phyloP scores from a whole-genome alignment of 371 early-diverging fungal species.

The Rhizomucor pusillus region DNA sequence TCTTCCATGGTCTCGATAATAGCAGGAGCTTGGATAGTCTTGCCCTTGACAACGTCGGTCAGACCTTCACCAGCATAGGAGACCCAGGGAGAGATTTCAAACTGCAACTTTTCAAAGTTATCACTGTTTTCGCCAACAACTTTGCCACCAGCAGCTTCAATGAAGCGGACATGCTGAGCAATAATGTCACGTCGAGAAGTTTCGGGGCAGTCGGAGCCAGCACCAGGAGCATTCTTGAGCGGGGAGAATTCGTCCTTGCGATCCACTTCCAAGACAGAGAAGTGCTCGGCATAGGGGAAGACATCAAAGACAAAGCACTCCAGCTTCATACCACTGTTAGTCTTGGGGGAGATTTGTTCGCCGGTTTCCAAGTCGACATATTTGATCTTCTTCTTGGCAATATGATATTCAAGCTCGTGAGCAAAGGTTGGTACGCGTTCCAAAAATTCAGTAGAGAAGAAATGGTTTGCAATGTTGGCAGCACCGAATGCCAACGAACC shows the following conservation, averaged over 20 bases:
- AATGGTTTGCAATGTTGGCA: conserved; percentile 98
- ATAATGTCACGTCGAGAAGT: conserved; percentile 88
- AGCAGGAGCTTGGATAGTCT: conserved; percentile 46
- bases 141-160: conserved; percentile 83
- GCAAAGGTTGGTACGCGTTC: conserved; percentile 81
- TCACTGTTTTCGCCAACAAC: conserved; percentile 53
- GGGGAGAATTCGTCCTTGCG: conserved; percentile 96
- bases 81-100: conserved; percentile 91
- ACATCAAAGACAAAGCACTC: conserved; percentile 98
- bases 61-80: conserved; percentile 94
- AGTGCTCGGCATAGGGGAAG: conserved; percentile 81
- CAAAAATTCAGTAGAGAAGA: conserved; percentile 92
- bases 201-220: conserved; percentile 88
- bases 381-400: conserved; percentile 97
- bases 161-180: conserved; percentile 81
- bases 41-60: conserved; percentile 60
- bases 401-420: conserved; percentile 85
- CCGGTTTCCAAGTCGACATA: conserved; percentile 81
- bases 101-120: conserved; percentile 45
- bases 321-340: conserved; percentile 94
- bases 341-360: conserved; percentile 67
- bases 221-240: conserved; percentile 95
- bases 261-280: conserved; percentile 91
- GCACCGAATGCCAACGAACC: conserved; percentile 81
- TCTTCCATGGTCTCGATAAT: conserved; percentile 46